Base-by-base conservation (phyloP, 2,329 filamentous ascomycete species). In the Calonectria montana region DNA sequence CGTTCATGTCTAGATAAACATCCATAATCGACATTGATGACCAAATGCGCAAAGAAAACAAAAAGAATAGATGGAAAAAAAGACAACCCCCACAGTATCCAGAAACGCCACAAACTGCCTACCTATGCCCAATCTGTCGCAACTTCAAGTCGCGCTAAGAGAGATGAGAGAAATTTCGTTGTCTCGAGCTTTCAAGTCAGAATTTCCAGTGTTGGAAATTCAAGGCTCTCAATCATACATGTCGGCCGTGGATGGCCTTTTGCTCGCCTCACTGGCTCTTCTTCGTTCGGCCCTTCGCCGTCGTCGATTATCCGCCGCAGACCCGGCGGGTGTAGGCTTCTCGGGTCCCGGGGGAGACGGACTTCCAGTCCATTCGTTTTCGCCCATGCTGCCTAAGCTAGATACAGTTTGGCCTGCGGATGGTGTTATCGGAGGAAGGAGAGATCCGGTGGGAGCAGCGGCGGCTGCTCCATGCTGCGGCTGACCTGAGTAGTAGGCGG, bases 401-500 rank as follows among this genome's bases (percentile, higher is more conserved):
- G 88, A 89, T 48, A 87, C 82, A 4, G 88, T 88, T 65, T 81
- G 80, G 4, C 75, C 79, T 39, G 81, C 82, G 3, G 82, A 83
- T 1, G 83, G 83, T 18, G 71, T 71, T n/a, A 47, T 48, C 13
- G 69, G 69, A 27, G 50, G 67, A 3, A 62, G 25, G n/a, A 55
- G 50, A 65, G 74, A 67, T 13, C 72, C 75, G 13, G 31, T 23
- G 6, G 43, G 43, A 23, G 43, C 7, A 23, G 41, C 41, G 18
- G 82, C 80, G 2, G 85, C 83, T 9, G 84, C 85, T n/a, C 85
- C 83, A 18, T 85, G 85, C 3, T 86, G 82, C 10, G 74, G 77
- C 57, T 81, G 80, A n/a, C 88, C 89, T 3, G 89, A 90, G 77
- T 91, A 92, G 76, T 92, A 92, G 10, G 89, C 89, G 53, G 89